A percentile compares a stretch with the other conserved stretches of the same genome.
phyloP scores from a whole-genome alignment of 2,329 filamentous ascomycete genomes.

The Aureobasidium subglaciale region DNA sequence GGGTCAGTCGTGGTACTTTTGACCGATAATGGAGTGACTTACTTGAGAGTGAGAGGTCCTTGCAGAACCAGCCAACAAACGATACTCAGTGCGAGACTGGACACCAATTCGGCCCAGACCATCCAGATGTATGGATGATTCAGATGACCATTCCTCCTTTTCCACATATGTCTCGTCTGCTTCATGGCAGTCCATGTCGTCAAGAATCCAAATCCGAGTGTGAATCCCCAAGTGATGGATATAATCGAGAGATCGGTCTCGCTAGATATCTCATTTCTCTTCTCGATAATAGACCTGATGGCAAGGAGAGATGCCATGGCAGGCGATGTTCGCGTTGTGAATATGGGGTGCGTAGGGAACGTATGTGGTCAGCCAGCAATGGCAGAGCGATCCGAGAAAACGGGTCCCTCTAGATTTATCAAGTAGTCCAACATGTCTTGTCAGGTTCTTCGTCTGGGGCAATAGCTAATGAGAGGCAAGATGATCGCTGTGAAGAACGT shows the following conservation, averaged over 20 bases:
- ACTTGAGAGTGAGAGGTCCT: constrained; percentile 6
- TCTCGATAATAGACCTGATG: background rate
- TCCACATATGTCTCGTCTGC: constrained; percentile 24
- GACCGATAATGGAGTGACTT: background rate
- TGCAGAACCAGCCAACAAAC: constrained; percentile 32
- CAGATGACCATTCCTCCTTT: constrained; percentile 31
- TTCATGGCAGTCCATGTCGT: constrained; percentile 34
- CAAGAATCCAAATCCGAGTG: constrained; percentile 35
- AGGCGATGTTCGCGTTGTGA: background rate
- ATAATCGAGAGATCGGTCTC: constrained; percentile 1
- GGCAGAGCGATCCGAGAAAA: background rate
- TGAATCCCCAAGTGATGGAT: constrained; percentile 10
- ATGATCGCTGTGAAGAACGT: background rate
- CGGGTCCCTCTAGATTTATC: background rate
- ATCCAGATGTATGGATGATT: constrained; percentile 31
- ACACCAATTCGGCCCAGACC: constrained; percentile 42
- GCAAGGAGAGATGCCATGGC: background rate
- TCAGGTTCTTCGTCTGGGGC: background rate
- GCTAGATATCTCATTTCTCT: background rate
- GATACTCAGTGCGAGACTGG: constrained; percentile 37
- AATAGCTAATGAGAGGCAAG: background rate
- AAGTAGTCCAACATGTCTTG: background rate
- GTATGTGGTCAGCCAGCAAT: background rate
- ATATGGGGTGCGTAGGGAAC: background rate
- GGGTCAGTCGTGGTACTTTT: background rate